Evolutionary conservation across 345 rosid genomes (phyloP), one percentile per base, ranked within the genome.

Genomic region (Sisymbrium altissimum): DNA sequence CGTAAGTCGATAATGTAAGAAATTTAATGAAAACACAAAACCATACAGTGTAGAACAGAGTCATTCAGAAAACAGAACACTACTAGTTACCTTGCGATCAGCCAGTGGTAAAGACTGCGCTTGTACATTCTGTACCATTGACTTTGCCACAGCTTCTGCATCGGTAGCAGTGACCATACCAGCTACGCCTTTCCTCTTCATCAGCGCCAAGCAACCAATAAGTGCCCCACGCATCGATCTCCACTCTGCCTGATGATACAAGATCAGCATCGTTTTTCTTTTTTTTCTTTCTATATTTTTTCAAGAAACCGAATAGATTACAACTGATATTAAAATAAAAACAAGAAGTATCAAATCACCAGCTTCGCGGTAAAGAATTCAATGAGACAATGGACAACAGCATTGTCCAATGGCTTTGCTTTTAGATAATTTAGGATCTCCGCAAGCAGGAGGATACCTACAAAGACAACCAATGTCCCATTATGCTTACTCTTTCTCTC

Each of bases 171-270:
- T 64, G 66, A 88, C 87, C 48, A 70, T 19, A 71, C 91, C 96
- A 44, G 70, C 72, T 40, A 70, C 49, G 45, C 44, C 79, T 64
- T 78, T 90, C 84, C 97, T 87, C 79, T 78, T 84, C 62, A 88
- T 21, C 62, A 95, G 62, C 39, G 91, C 92, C 89, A 92, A 87
- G 75, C 99, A 92, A 82, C 97, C 97, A 80, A 86, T 79, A 78
- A 95, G 87, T 19, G 97, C 93, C 66, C 97, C 99, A 18, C 87
- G 90, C 72, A 89, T 36, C 59, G 92, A 87, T 84, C 82, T 87
- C 99, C 99, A 92, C 72, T 95, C 99, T 83, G 85, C 96, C 99
- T 95, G 92, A 81, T 95, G 92, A 81, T 72, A 73, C 54, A 81
- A 80, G 63, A 38, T 68, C 48, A 59, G 17, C 41, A 64, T n/a